Base-by-base conservation (phyloP, 805 yeast genomes). In the Ogataea naganishii region DNA sequence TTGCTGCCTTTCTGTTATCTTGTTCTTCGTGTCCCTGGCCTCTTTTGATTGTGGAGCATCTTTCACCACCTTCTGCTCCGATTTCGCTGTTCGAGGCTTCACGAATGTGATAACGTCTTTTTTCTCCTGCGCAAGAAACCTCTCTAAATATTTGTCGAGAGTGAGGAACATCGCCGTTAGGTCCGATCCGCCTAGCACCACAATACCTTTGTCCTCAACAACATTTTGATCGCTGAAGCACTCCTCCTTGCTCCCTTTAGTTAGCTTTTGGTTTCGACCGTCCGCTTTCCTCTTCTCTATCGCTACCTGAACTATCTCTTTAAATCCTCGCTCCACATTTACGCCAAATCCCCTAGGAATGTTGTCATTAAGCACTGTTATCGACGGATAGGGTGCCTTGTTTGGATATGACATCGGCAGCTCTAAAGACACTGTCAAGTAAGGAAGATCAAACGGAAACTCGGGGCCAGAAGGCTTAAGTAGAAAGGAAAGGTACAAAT, bases 301-400 rank as follows among this genome's bases (percentile, higher is more conserved):
- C 8, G 74, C 71, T 18, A 40, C 52, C 5, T 32, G 40, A 3
- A 58, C 67, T 14, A 75, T 72, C 26, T 55, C 49, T 24, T 54
- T 55, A 49, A 75, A 81, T 6, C 86, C 89, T 5, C 51, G 40
- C 44, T 80, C 89, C n/a, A 80, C 59, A 40, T 80, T 80, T 10
- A 67, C 58, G 10, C 82, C 69, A 46, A 56, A 75, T 0, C 88
- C 89, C 34, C 73, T 58, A 1, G 89, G 85, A 10, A 80, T 75
- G 19, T 78, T 83, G 20, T 68, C 66, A 52, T 79, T 80, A 31
- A 73, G 58, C 6, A 81, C 79, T 20, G 62, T 54, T 4, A 80
- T 60, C 11, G 64, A 53, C 1, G 85, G 82, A 12, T 46, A 37
- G 3, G 53, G 48, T 13, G 45, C 51, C n/a, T 45, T 44, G 21